Base-by-base conservation (phyloP, 208 protist species). In the Trypanosoma rangeli region DNA sequence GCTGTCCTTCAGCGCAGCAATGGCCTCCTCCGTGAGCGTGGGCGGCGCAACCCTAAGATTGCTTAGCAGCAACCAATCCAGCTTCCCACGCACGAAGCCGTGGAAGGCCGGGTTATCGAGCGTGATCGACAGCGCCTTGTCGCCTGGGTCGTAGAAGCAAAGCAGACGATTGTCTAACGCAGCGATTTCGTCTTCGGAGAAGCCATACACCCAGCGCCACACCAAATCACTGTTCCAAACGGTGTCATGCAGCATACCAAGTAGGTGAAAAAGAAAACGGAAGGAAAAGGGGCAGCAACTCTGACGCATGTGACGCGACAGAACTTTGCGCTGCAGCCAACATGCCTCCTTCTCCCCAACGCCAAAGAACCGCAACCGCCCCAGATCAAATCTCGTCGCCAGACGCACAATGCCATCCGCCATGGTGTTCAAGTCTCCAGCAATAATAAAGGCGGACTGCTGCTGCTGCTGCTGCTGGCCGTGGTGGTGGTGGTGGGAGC, bases 361-460 rank as follows among this genome's bases (percentile, higher is more conserved):
- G 57, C 69, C 79, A 44, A 95, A 55, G 31, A 83, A 55, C 0
- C 84, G 82, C 44, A 95, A 59, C 0, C 90, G 85, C 61, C 92
- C 87, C 0, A 57, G 80, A 22, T 35, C 81, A 66, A 80, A 85
- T 39, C 2, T 42, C 31, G 53, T 60, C 39, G 80, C 80, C 15
- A 78, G 80, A 9, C 85, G 87, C 24, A 90, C 90, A 35, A 93
- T 80, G 44, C 85, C 79, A 71, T 93, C 80, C 35, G 81, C 85
- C 68, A 93, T 87, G 1, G 90, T 93, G 75, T 93, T 95, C 26
- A 95, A 71, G 64, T 95, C 90, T 0, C 90, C 90, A 18, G 72
- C 86, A 56, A 95, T 81, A 29, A 95, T 68, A 60, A 92, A 91
- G 48, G 76, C 76, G 5, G 76, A 57, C 5, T 69, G 55, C 33